Base-by-base conservation (phyloP, 352 stramenopile species). In the Phytophthora vignae region DNA sequence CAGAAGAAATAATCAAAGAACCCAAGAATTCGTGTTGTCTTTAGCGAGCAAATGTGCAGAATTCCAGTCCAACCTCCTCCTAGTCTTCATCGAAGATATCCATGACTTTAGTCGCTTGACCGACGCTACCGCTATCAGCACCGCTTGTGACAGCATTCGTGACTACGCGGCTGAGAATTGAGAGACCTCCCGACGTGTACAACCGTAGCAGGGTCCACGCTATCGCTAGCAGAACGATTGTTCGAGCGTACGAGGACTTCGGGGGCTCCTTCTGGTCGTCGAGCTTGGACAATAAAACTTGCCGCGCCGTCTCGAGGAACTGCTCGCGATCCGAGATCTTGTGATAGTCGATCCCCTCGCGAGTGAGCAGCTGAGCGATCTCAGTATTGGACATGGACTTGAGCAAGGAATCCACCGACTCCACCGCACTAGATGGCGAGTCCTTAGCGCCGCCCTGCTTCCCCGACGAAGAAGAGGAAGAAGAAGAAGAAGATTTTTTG, bases 341-440 rank as follows among this genome's bases (percentile, higher is more conserved):
- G 61, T 93, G 83, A 44, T 90, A 90, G 65, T 93, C 85, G 63
- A 96, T 82, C 0, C 90, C 89, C 72, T 95, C 89, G 12, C 69
- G 61, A 12, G 70, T 60, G 1, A 95, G 74, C 58, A 95, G 77
- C 29, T 83, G 68, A 7, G 84, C 76, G 71, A 95, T 94, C 67
- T 94, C 77, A 31, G 81, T 71, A 50, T 83, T 93, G 1, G 81
- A 84, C 87, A 95, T 94, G 22, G 85, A 88, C 67, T 86, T 76
- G n/a, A 96, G 73, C 14, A 95, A 72, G 14, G 81, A 83, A 17
- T 93, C 79, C n/a, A 95, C 78, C 1, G 85, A 88, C n/a, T 88
- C 65, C 6, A 75, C 61, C 52, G 74, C 69, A 52, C 44, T 66
- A 2, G 67, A 29, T 40, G 64, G 6, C 11, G 64, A 57, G 58